A percentile compares a stretch with the other conserved stretches of the same genome.
phyloP scores from a whole-genome alignment of 257 asterid genomes.

The Primulina eburnea region DNA sequence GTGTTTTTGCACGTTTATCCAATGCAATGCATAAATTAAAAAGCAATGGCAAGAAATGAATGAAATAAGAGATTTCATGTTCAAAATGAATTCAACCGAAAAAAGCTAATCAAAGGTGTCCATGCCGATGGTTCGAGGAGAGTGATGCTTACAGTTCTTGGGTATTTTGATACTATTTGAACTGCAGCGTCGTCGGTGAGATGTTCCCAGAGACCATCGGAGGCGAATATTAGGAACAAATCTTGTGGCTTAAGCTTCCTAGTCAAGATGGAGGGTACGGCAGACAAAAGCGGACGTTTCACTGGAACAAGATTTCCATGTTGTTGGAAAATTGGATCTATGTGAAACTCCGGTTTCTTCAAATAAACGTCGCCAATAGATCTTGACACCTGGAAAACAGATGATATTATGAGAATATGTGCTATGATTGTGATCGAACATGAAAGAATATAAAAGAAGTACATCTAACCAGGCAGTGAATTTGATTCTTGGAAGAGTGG shows the following conservation, averaged over 20 bases:
- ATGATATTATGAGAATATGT: neutral
- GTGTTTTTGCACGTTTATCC: neutral
- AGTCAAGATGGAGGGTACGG: neutral
- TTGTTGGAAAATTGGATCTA: neutral
- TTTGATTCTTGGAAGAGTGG: slow-evolving; percentile 18
- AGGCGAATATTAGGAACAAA: neutral
- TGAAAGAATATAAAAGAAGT: no score
- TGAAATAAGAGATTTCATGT: neutral
- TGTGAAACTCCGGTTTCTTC: neutral
- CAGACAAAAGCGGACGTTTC: neutral
- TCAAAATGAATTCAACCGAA: neutral
- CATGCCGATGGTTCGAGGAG: neutral
- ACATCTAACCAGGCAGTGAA: neutral
- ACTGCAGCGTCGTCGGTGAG: neutral
- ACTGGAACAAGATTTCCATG: neutral
- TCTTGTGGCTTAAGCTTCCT: neutral
- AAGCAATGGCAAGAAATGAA: neutral
- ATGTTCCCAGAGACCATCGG: neutral
- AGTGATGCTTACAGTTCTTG: neutral
- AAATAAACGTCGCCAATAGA: neutral
- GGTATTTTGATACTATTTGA: neutral
- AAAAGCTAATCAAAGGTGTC: neutral
- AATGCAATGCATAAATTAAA: neutral
- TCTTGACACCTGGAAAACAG: neutral
- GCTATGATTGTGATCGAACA: neutral